Conservation (phyloP, 805 yeast species). For the Blastobotrys muscicola region DNA sequence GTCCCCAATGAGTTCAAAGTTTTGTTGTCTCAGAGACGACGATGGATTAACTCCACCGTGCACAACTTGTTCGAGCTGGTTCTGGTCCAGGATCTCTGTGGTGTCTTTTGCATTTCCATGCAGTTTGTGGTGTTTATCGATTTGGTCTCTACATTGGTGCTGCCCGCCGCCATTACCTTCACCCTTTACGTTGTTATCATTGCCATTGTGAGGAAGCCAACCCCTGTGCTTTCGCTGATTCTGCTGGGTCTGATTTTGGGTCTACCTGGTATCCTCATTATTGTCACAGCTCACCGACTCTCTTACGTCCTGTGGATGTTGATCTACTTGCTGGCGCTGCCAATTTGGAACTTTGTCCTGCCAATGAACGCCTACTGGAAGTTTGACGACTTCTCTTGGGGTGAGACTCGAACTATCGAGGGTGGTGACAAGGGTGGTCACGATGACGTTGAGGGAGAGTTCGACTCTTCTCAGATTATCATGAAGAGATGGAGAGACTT, state of each 20-base stretch:
- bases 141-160: conserved; percentile 74
- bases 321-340: conserved; percentile 69
- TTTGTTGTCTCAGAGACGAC: conserved; percentile 82
- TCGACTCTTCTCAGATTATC: conserved; percentile 80
- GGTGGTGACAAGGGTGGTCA: conserved; percentile 60
- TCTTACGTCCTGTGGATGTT: conserved; percentile 71
- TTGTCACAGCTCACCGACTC: conserved; percentile 59
- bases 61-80: conserved; percentile 86
- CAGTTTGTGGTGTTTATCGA: conserved; percentile 82
- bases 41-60: conserved; percentile 94
- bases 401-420: conserved; percentile 77
- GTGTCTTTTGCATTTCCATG: conserved; percentile 92
- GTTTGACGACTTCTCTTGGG: conserved; percentile 96
- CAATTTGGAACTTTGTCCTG: conserved; percentile 85
- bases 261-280: conserved; percentile 71
- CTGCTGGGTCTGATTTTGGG: conserved; percentile 75
- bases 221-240: conserved; percentile 68
- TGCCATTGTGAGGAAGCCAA: conserved; percentile 63
- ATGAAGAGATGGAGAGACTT: conserved; percentile 95
- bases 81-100: conserved; percentile 78
- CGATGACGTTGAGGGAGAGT: conserved; percentile 65
- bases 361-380: conserved; percentile 90
- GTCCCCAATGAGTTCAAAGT: conserved; percentile 80
- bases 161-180: conserved; percentile 81
- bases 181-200: conserved; percentile 68